Evolutionary conservation across 2,329 filamentous ascomycete species (phyloP).

Genomic region (Atkinsonella hypoxylon): DNA sequence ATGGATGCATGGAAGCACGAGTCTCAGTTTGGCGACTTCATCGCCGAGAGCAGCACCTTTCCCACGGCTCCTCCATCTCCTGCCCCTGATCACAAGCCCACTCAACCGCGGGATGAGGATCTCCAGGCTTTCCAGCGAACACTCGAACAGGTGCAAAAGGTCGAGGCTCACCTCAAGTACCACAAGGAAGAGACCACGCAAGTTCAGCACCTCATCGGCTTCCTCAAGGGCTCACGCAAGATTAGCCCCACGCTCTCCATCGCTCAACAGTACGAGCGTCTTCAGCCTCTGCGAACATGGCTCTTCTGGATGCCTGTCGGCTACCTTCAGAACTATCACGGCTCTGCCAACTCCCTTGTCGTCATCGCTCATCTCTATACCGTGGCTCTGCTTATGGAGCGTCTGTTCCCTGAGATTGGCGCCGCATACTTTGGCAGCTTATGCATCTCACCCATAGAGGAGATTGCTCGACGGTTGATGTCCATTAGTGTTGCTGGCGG

Average conservation of each 20-base stretch:
- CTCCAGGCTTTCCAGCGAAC: conserved; percentile 55
- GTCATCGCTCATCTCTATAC: conserved; percentile 89
- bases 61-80: conserved; percentile 54
- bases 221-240: conserved; percentile 60
- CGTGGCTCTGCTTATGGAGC: conserved; percentile 75
- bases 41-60: conserved; percentile 66
- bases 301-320: conserved; percentile 90
- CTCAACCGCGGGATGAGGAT: conserved; percentile 57
- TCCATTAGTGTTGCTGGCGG: conserved; percentile 51
- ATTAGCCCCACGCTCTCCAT: conserved; percentile 58
- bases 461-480: conserved; percentile 67
- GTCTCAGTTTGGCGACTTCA: conserved; percentile 74
- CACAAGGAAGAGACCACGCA: conserved; percentile 58
- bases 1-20: conserved; percentile 90
- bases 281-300: conserved; percentile 83
- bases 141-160: conserved; percentile 53
- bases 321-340: conserved; percentile 64
- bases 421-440: conserved; percentile 78
- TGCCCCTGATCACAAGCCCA: conserved; percentile 47
- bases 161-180: conserved; percentile 57
- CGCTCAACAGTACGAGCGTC: conserved; percentile 77
- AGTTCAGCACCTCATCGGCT: conserved; percentile 57
- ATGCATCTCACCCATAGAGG: conserved; percentile 69
- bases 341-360: conserved; percentile 66
- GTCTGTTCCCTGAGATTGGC: conserved; percentile 82